These are phyloP conservation scores for Backusella liffmaniae DNA, from an alignment of 192 early-diverging fungal species.

Conservation along the genomic window DNA sequence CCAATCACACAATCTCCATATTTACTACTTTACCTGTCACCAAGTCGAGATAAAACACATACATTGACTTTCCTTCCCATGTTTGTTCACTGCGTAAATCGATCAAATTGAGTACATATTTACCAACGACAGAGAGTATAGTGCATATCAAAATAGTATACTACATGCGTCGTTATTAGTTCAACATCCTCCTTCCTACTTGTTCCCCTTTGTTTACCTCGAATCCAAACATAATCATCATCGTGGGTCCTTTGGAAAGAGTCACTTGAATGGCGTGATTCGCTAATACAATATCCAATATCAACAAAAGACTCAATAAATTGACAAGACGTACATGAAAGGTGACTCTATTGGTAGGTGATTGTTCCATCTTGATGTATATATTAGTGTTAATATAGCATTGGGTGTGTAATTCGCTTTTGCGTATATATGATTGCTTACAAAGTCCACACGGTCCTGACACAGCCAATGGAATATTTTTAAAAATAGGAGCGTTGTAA, in stretches of 20 bases:
- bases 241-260: conserved; percentile 66
- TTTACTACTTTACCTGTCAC: conserved; percentile 54
- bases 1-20: background rate
- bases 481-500: conserved; percentile 85
- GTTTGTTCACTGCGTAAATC: conserved; percentile 76
- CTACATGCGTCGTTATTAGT: conserved; percentile 33
- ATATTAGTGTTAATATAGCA: background rate
- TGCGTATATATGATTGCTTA: conserved; percentile 26
- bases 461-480: conserved; percentile 98
- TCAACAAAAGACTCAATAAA: conserved; percentile 63
- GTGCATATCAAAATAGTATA: conserved; percentile 84
- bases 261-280: conserved; percentile 66
- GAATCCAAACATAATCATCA: conserved; percentile 99
- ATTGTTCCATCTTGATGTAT: conserved; percentile 75
- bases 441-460: conserved; percentile 88
- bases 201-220: conserved; percentile 54
- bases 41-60: conserved; percentile 90
- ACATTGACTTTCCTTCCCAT: conserved; percentile 96
- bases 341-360: conserved; percentile 54
- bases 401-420: too few species aligned
- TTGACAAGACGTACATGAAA: conserved; percentile 75
- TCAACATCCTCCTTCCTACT: background rate
- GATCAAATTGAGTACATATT: conserved; percentile 86
- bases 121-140: conserved; percentile 73
- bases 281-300: conserved; percentile 76